Evolutionary conservation across 2,329 filamentous ascomycete species (phyloP), one percentile per base, ranked within the genome.

Genomic region (Penicillium janthinellum): DNA sequence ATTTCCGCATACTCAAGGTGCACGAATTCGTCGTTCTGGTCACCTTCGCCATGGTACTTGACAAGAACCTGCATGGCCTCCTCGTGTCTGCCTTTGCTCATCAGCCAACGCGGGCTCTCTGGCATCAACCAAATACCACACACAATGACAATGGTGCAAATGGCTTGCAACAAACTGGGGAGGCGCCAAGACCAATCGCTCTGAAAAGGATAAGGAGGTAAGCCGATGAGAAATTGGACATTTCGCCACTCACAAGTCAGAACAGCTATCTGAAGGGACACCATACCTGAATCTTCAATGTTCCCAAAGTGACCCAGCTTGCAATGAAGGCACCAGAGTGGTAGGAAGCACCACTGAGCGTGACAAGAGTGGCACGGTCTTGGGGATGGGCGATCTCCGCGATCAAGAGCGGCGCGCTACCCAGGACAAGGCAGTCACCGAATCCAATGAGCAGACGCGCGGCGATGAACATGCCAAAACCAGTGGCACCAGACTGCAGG

Each of bases 391-490:
- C 65, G 37, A 72, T 64, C 39, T 72, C 70, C 8, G 67, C 60
- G 34, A 69, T 67, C 41, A 71, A 45, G 10, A 70, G 54, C 15
- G 70, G 70, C 41, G 67, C 62, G 17, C 50, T 60, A 22, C 67
- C 64, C 2, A 66, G 56, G 17, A 70, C 63, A 38, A 71, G 20
- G 34, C 59, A 62, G n/a, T 52, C 49, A 22, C 49, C 49, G 11
- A 52, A 52, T 8, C 71, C 71, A 38, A 72, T 57, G 6, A 74
- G 50, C 8, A 68, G 58, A 31, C 71, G 60, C 7, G 62, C 64
- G 6, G 64, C 64, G 31, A 73, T 57, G 39, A 73, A 72, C 63
- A 70, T 71, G 56, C 61, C 61, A 47, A 71, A 67, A 34, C 67
- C 64, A 47, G 63, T 62, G 2, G 67, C 60, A 7, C 62, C 62